These are phyloP conservation scores for Mortierella antarctica DNA, from an alignment of 192 early-diverging fungal species.

Conservation along the genomic window DNA sequence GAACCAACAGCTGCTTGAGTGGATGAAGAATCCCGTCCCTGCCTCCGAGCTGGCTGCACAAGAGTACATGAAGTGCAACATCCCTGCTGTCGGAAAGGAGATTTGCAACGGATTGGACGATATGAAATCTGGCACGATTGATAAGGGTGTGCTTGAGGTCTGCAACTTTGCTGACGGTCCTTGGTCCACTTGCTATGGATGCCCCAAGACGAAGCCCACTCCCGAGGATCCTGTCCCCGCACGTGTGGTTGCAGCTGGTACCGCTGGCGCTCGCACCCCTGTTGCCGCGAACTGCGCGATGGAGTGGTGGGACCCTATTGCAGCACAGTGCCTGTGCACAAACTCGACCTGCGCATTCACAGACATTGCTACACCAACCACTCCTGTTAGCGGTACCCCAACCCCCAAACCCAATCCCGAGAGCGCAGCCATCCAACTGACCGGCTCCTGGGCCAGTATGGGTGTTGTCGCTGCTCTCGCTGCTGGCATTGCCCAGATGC, in stretches of 20 bases:
- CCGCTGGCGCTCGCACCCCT: conserved; percentile 51
- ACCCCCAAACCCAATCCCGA: background rate
- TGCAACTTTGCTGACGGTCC: conserved; percentile 63
- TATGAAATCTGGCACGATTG: conserved; percentile 36
- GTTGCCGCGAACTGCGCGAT: conserved; percentile 73
- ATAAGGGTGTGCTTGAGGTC: conserved; percentile 45
- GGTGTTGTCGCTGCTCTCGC: conserved; percentile 19
- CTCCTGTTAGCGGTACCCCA: background rate
- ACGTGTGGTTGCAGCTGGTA: conserved; percentile 30
- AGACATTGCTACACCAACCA: conserved; percentile 53
- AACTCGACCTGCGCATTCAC: conserved; percentile 64
- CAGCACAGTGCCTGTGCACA: conserved; percentile 68
- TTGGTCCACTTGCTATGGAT: conserved; percentile 68
- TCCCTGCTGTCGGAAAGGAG: conserved; percentile 66
- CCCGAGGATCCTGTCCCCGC: conserved; percentile 56
- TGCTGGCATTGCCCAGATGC: conserved; percentile 27
- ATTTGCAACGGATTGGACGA: conserved; percentile 80
- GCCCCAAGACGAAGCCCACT: conserved; percentile 56
- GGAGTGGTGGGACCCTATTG: conserved; percentile 78
- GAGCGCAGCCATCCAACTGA: conserved; percentile 1
- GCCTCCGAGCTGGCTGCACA: conserved; percentile 70
- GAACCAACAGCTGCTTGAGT: conserved; percentile 72
- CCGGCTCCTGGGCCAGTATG: background rate
- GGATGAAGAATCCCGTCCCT: conserved; percentile 85
- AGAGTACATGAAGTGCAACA: conserved; percentile 71